Evolutionary conservation across 805 yeast species (phyloP).

Genomic region (Pichia rugopelliculosa): DNA sequence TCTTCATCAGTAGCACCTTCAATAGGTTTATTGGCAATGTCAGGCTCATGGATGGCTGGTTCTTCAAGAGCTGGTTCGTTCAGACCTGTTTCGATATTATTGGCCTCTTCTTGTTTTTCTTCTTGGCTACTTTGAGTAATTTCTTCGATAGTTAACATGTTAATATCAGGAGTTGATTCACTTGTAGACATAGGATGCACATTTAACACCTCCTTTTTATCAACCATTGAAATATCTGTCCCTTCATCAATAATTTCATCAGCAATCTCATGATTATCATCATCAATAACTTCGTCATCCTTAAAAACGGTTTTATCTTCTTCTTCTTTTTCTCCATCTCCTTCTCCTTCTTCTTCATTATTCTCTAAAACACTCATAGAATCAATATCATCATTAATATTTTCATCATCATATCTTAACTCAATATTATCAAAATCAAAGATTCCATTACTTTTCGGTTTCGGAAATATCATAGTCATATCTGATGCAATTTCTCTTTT

Average conservation of each 20-base stretch:
- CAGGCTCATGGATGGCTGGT: not conserved
- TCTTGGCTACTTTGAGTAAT: not conserved
- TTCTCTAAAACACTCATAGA: not conserved
- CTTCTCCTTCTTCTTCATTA: not conserved
- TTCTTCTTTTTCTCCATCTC: not conserved
- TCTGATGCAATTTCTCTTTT: conserved; percentile 17
- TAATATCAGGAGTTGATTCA: conserved; percentile 15
- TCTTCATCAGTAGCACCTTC: conserved; percentile 7
- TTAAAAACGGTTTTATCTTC: no score
- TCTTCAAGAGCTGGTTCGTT: not conserved
- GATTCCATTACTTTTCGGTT: conserved; percentile 2
- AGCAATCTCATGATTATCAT: not conserved
- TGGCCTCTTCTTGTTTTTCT: not conserved
- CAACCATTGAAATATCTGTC: not conserved
- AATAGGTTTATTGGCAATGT: not conserved
- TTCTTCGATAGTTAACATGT: conserved; percentile 11
- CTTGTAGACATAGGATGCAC: conserved; percentile 3
- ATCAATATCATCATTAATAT: not conserved
- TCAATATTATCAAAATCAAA: conserved; percentile 15
- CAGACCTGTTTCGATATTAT: not conserved
- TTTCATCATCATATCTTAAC: not conserved
- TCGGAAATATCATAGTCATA: conserved; percentile 34
- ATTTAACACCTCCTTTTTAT: not conserved
- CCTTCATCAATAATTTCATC: conserved; percentile 1
- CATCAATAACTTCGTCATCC: not conserved